Base-by-base conservation (phyloP, 2,329 filamentous ascomycete species). In the Exophiala oligosperma region DNA sequence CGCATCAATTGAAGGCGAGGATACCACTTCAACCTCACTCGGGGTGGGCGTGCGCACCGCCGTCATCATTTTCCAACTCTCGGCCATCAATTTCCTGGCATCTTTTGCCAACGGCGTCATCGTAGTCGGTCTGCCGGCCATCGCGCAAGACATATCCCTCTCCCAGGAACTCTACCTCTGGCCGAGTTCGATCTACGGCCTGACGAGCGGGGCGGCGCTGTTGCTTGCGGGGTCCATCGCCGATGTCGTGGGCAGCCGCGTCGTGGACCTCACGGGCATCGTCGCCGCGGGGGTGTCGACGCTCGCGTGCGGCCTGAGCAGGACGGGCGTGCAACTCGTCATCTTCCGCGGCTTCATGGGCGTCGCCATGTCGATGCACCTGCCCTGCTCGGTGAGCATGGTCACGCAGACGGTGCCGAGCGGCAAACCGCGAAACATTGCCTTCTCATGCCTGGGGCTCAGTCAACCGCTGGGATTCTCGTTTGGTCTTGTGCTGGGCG, bases 381-480 rank as follows among this genome's bases (percentile, higher is more conserved):
- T 83, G 8, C 80, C 81, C 0, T 76, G 77, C 0, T 76, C 79
- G 0, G 77, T 83, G 0, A 74, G 73, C 48, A 75, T 83, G 49
- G 76, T 83, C 56, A 79, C 79, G 0, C 73, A 70, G 35, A 76
- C 74, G 1, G 76, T 81, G 28, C 75, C 77, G 1, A 66, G 71
- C n/a, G 81, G 79, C 1, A 75, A 74, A 60, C 67, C 72, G 24
- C 72, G 81, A 2, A 83, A 84, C 60, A 69, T 82, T 8, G 80
- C 75, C 0, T 83, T 84, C 62, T 76, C 80, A 0, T 75, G 73
- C 9, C 71, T 83, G 64, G 81, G 82, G 1, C 73, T 75, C 9
- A 76, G 76, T 1, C 79, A 81, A 56, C 79, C 80, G 0, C 63
- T 83, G 8, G 82, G 81, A 0, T 84, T 81, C 56, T 76, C 73